Evolutionary conservation across 2,329 filamentous ascomycete genomes (phyloP).

Genomic region (Tolypocladium tundrense): DNA sequence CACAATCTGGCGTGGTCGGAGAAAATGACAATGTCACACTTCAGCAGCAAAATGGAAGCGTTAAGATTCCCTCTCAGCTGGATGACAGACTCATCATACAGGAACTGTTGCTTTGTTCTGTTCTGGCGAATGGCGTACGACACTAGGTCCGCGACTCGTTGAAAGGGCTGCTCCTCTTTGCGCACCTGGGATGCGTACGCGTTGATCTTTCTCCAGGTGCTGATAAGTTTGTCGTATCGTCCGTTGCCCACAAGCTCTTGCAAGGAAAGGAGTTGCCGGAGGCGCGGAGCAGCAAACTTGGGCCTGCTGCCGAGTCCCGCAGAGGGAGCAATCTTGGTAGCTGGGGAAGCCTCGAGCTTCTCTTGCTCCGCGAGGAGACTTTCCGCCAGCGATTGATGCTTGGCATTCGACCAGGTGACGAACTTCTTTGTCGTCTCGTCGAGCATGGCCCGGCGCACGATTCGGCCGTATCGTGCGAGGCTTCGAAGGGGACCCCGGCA

Average conservation of each 20-base stretch:
- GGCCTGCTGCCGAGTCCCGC: no score
- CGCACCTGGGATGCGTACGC: slow-evolving; percentile 16
- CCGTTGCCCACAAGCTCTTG: slow-evolving; percentile 1
- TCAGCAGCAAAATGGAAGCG: slow-evolving; percentile 32
- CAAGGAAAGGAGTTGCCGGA: not conserved
- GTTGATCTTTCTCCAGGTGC: slow-evolving; percentile 5
- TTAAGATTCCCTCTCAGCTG: slow-evolving; percentile 28
- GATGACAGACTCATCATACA: slow-evolving; percentile 22
- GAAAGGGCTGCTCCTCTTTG: slow-evolving; percentile 38
- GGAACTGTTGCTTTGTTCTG: slow-evolving; percentile 15
- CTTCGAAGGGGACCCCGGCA: slow-evolving; percentile 50
- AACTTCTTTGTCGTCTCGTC: slow-evolving; percentile 57
- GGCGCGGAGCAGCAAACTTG: not conserved
- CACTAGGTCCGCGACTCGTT: slow-evolving; percentile 34
- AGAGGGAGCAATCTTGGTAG: not conserved
- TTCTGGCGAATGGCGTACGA: slow-evolving; percentile 24
- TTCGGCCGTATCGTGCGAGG: slow-evolving; percentile 50
- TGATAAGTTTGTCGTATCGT: slow-evolving; percentile 4
- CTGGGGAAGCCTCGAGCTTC: not conserved
- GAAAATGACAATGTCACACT: slow-evolving; percentile 37
- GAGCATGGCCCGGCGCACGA: slow-evolving; percentile 48
- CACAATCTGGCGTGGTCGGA: slow-evolving; percentile 22
- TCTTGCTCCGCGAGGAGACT: slow-evolving; percentile 5
- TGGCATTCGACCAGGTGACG: slow-evolving; percentile 38
- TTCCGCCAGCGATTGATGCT: slow-evolving; percentile 4